Conservation (phyloP, 129 eudicot genomes). For the Artemisia argyi region DNA sequence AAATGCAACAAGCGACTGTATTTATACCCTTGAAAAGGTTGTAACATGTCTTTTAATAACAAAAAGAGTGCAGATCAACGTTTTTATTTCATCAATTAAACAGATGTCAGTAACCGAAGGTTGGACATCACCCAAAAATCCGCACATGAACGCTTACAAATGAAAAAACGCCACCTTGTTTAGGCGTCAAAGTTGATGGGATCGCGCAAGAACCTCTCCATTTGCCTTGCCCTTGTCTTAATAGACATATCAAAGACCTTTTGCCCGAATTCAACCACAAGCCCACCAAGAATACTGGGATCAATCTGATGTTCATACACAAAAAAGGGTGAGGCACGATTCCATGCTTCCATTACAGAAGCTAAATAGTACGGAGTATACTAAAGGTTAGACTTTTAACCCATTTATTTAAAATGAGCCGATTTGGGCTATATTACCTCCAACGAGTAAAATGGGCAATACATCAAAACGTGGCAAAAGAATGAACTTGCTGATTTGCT, state of each 20-base stretch:
- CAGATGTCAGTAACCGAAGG: slow-evolving; percentile 19
- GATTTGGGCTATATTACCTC: slow-evolving; percentile 1
- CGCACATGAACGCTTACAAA: slow-evolving; percentile 10
- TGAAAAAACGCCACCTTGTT: slow-evolving; percentile 1
- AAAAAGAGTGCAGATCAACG: background rate
- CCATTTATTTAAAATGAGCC: background rate
- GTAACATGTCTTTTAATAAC: background rate
- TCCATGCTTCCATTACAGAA: slow-evolving; percentile 1
- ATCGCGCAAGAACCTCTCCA: slow-evolving; percentile 88
- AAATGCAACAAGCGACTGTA: background rate
- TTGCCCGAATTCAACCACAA: slow-evolving; percentile 80
- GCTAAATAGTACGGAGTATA: background rate
- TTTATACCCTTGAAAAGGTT: background rate
- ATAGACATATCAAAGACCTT: slow-evolving; percentile 92
- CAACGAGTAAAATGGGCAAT: background rate
- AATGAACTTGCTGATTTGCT: background rate
- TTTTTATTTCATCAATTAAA: slow-evolving; percentile 27
- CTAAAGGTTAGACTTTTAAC: background rate
- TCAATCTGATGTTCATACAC: slow-evolving; percentile 52
- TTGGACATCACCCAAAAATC: slow-evolving; percentile 2
- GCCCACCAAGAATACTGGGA: slow-evolving; percentile 85
- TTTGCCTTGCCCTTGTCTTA: slow-evolving; percentile 81
- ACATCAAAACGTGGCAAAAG: background rate
- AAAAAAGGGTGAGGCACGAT: background rate
- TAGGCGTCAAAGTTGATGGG: slow-evolving; percentile 56